Percentiles rank a stretch among this genome's conserved stretches.
Evolutionary conservation across 306 rosid species (phyloP).

Genomic region (Cicer yamashitae): DNA sequence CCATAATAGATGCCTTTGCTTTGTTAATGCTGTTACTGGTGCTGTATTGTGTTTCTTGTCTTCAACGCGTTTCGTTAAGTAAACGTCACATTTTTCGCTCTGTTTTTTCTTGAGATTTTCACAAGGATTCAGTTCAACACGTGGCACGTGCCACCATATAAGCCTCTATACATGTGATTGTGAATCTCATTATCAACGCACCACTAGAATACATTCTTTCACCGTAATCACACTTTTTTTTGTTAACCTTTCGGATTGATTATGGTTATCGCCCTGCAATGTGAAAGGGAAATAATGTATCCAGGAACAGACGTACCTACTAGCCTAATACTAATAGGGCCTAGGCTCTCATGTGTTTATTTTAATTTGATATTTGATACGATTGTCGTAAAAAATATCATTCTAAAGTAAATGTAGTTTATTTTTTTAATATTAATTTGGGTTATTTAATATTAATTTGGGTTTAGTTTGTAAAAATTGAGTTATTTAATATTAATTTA

Average conservation of each 20-base stretch:
- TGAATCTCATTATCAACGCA: neutral
- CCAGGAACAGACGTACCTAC: too few species aligned
- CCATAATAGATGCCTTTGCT: conserved; percentile 32
- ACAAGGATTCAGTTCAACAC: neutral
- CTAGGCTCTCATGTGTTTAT: too few species aligned
- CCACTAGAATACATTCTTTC: neutral
- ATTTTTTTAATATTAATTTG: too few species aligned
- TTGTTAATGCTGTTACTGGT: neutral
- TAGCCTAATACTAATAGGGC: too few species aligned
- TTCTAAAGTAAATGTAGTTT: too few species aligned
- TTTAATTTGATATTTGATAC: too few species aligned
- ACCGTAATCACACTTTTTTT: neutral
- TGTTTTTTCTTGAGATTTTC: neutral
- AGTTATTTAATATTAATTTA: too few species aligned
- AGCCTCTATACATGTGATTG: neutral
- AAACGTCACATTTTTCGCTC: neutral
- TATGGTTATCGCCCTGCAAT: neutral
- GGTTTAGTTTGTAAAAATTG: too few species aligned
- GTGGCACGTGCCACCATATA: neutral
- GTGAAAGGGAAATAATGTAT: too few species aligned
- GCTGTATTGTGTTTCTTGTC: too few species aligned
- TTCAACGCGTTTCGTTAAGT: neutral
- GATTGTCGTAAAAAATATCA: too few species aligned
- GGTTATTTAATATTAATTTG: too few species aligned
- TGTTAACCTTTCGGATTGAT: neutral